Conservation (phyloP, 768 basidiomycete genomes). For the Pleurotus giganteus region DNA sequence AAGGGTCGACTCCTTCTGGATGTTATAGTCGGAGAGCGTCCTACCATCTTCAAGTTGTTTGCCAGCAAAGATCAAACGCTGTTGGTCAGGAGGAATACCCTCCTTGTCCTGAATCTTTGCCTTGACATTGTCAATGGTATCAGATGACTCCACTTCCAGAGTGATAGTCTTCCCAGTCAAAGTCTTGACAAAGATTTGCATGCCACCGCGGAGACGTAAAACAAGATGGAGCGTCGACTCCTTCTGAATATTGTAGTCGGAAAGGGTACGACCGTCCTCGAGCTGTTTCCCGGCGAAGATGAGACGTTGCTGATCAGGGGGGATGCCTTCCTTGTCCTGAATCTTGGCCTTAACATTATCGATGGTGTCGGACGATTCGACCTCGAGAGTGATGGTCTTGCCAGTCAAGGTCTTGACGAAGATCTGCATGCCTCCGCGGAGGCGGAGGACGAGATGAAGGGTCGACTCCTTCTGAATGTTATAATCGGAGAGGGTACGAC, state of each 20-base stretch:
- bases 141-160: conserved; percentile 5
- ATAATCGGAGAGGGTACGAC: conserved; percentile 85
- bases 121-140: conserved; percentile 46
- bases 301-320: conserved; percentile 86
- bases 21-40: conserved; percentile 88
- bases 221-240: conserved; percentile 76
- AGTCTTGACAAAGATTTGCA: conserved; percentile 15
- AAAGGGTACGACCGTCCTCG: conserved; percentile 87
- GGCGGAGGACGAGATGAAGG: conserved; percentile 83
- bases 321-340: conserved; percentile 90
- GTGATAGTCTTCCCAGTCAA: conserved; percentile 12
- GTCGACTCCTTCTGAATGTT: conserved; percentile 97
- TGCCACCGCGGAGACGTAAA: neutral
- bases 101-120: conserved; percentile 95
- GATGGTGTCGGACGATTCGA: conserved; percentile 91
- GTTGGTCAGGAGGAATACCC: conserved; percentile 85
- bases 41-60: conserved; percentile 93
- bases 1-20: conserved; percentile 86
- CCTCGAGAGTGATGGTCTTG: conserved; percentile 91
- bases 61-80: conserved; percentile 89
- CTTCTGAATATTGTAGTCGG: conserved; percentile 91
- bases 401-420: conserved; percentile 88
- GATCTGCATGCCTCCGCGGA: conserved; percentile 93
- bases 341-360: conserved; percentile 93
- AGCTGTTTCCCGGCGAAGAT: conserved; percentile 94